Percentiles rank a stretch among this genome's conserved stretches.
Evolutionary conservation across 305 asterid species (phyloP).

Genomic region (Rubia tinctorum): DNA sequence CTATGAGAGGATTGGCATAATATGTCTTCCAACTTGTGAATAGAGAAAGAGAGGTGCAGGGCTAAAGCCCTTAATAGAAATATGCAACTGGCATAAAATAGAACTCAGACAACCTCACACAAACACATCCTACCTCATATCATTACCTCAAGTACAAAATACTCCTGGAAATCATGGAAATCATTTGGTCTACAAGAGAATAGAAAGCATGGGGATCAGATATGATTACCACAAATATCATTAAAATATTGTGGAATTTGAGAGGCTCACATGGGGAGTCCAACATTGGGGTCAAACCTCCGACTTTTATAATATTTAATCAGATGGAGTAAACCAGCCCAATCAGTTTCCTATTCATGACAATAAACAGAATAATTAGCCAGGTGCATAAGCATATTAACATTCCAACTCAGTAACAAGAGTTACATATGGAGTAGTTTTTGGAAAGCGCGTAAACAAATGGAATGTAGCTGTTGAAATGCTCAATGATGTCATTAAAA

Average conservation of each 20-base stretch:
- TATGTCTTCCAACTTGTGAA: neutral
- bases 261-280: constrained; percentile 81
- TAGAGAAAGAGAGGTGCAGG: neutral
- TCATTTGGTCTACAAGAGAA: constrained; percentile 86
- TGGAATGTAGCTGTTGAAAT: constrained; percentile 6
- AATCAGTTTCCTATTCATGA: constrained; percentile 80
- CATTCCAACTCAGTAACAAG: neutral
- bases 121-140: constrained; percentile 90
- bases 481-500: neutral
- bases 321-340: constrained; percentile 89
- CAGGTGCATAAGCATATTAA: constrained; percentile 3
- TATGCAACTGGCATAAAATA: constrained; percentile 11
- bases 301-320: constrained; percentile 85
- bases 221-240: constrained; percentile 7
- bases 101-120: constrained; percentile 14
- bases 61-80: neutral
- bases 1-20: neutral
- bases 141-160: constrained; percentile 99
- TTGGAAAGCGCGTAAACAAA: neutral
- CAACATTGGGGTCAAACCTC: constrained; percentile 83
- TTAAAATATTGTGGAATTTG: constrained; percentile 3
- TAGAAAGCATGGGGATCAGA: constrained; percentile 20
- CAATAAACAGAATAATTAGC: constrained; percentile 13
- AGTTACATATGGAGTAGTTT: neutral
- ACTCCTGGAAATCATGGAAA: constrained; percentile 96